phyloP scores from a whole-genome alignment of 352 stramenopile genomes.

The Phytophthora litchii region DNA sequence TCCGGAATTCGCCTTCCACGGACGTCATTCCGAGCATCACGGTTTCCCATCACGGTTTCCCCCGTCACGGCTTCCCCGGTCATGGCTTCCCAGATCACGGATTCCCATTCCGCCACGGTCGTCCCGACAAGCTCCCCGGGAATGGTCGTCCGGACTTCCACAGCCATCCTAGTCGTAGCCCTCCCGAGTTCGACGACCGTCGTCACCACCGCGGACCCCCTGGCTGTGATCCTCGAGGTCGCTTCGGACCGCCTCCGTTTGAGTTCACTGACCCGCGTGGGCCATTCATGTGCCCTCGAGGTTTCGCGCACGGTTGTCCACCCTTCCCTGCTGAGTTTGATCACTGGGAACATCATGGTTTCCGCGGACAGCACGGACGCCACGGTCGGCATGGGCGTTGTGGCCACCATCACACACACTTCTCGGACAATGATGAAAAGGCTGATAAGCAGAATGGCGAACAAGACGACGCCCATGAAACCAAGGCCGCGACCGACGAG shows the following conservation, averaged over 20 bases:
- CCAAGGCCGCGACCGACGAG: constrained; percentile 26
- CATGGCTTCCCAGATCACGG: neutral
- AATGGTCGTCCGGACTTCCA: constrained; percentile 3
- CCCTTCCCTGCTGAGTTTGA: constrained; percentile 7
- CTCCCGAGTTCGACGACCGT: constrained; percentile 3
- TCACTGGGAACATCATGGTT: constrained; percentile 4
- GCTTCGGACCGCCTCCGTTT: constrained; percentile 16
- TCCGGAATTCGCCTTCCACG: too few species aligned
- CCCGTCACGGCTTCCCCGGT: constrained; percentile 4
- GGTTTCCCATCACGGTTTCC: neutral
- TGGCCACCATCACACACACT: constrained; percentile 6
- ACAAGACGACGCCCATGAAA: too few species aligned
- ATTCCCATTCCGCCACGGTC: neutral
- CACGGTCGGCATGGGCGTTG: constrained; percentile 6
- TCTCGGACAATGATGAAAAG: constrained; percentile 11
- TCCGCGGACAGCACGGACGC: constrained; percentile 17
- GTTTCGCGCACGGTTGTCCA: too few species aligned
- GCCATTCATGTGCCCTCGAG: constrained; percentile 1
- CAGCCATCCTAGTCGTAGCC: neutral
- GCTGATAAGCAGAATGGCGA: neutral
- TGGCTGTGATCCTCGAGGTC: constrained; percentile 10
- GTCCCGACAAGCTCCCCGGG: constrained; percentile 2
- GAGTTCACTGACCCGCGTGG: constrained; percentile 10
- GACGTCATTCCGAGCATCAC: too few species aligned
- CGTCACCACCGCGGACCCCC: constrained; percentile 9